A percentile compares a stretch with the other conserved stretches of the same genome.
Evolutionary conservation across 805 yeast genomes (phyloP).

Genomic region (Pichia pseudocactophila): DNA sequence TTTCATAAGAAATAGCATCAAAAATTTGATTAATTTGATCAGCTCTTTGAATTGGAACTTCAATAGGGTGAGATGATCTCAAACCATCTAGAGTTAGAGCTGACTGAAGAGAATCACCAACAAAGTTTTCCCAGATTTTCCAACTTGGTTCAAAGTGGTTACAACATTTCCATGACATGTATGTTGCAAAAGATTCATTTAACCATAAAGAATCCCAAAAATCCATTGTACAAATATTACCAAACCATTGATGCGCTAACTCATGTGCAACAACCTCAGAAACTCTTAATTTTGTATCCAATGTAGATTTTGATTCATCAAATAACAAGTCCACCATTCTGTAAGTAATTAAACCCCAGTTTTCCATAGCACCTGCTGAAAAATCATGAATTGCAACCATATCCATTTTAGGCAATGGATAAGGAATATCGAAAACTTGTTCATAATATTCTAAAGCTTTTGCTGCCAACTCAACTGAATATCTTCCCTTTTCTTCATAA

Average conservation of each 20-base stretch:
- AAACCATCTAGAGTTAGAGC: conserved; percentile 50
- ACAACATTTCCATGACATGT: conserved; percentile 70
- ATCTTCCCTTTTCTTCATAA: conserved; percentile 35
- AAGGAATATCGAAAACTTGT: conserved; percentile 40
- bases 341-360: conserved; percentile 77
- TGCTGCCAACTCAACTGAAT: conserved; percentile 43
- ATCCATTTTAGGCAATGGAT: conserved; percentile 81
- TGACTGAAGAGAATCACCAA: conserved; percentile 44
- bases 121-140: conserved; percentile 63
- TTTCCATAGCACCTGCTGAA: conserved; percentile 86
- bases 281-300: conserved; percentile 56
- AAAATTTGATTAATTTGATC: conserved; percentile 76
- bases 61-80: conserved; percentile 70
- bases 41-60: conserved; percentile 77
- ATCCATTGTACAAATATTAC: conserved; percentile 82
- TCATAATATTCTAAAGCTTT: conserved; percentile 45
- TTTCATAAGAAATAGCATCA: conserved; percentile 74
- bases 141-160: conserved; percentile 69
- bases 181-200: conserved; percentile 86
- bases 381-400: conserved; percentile 73
- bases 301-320: conserved; percentile 38
- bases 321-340: conserved; percentile 50
- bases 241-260: conserved; percentile 92
- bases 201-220: conserved; percentile 94
- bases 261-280: conserved; percentile 82